A percentile compares a stretch with the other conserved stretches of the same genome.
Conservation (phyloP, 2,329 filamentous ascomycete genomes). For the Stromatinia cepivora region DNA sequence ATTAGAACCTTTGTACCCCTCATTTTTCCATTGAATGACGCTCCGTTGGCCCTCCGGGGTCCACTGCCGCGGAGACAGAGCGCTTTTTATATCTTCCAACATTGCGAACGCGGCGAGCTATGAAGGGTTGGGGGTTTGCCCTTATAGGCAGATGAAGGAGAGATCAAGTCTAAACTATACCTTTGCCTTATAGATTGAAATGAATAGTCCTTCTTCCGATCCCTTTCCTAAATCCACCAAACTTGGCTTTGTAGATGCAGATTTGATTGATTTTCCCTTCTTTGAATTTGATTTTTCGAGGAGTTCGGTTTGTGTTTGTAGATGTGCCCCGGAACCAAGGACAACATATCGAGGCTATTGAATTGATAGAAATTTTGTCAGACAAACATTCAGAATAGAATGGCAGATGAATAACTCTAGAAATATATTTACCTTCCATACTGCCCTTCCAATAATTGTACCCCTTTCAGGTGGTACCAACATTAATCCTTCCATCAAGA, state of each 20-base stretch:
- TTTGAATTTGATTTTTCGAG: conserved; percentile 24
- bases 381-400: conserved; percentile 21
- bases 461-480: conserved; percentile 53
- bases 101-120: background rate
- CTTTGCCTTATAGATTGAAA: conserved; percentile 43
- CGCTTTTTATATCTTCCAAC: background rate
- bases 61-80: background rate
- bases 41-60: no score
- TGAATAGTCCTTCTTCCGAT: conserved; percentile 32
- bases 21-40: background rate
- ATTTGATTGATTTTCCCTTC: conserved; percentile 26
- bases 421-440: conserved; percentile 53
- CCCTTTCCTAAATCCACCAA: conserved; percentile 32
- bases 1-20: background rate
- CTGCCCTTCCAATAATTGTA: conserved; percentile 52
- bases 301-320: conserved; percentile 51
- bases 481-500: conserved; percentile 53
- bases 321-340: conserved; percentile 49
- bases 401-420: conserved; percentile 24
- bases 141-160: background rate
- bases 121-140: background rate
- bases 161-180: conserved; percentile 29
- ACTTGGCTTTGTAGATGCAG: conserved; percentile 36
- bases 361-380: background rate
- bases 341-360: conserved; percentile 60